phyloP scores from a whole-genome alignment of 192 early-diverging fungal species.

The Entomortierella parvispora region DNA sequence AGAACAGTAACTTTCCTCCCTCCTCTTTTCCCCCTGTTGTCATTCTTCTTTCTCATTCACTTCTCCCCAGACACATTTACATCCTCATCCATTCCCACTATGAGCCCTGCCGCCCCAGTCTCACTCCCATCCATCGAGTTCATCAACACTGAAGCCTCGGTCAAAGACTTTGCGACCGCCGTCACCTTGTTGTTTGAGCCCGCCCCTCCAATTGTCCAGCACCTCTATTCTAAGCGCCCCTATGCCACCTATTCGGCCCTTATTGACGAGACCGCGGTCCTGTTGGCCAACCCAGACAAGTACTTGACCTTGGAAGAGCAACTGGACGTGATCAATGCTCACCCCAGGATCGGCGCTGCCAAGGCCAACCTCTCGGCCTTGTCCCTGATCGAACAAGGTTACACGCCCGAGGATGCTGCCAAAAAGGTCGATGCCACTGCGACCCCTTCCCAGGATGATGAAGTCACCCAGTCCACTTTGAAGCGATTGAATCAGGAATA shows the following conservation, averaged over 20 bases:
- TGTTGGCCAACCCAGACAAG: constrained; percentile 57
- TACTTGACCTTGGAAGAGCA: constrained; percentile 70
- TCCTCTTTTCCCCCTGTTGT: not conserved
- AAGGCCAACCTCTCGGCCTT: constrained; percentile 75
- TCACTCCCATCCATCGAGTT: constrained; percentile 72
- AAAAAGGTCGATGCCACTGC: constrained; percentile 43
- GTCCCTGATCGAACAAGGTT: constrained; percentile 78
- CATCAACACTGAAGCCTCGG: constrained; percentile 64
- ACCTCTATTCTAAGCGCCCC: constrained; percentile 75
- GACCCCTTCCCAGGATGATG: constrained; percentile 54
- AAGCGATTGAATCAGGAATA: constrained; percentile 73
- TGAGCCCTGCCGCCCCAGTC: constrained; percentile 30
- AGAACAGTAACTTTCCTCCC: not conserved
- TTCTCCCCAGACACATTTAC: not conserved
- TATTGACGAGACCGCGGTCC: constrained; percentile 65
- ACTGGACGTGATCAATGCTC: constrained; percentile 87
- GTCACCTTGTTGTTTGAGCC: constrained; percentile 87
- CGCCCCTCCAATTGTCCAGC: constrained; percentile 80
- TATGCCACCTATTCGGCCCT: constrained; percentile 75
- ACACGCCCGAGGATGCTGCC: constrained; percentile 53
- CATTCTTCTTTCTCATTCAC: not conserved
- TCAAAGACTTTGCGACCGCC: constrained; percentile 63
- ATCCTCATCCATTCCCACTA: not conserved
- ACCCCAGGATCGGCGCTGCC: constrained; percentile 87
- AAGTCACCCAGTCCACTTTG: constrained; percentile 64